Conservation (phyloP, 345 rosid genomes). For the Hibiscus trionum region DNA sequence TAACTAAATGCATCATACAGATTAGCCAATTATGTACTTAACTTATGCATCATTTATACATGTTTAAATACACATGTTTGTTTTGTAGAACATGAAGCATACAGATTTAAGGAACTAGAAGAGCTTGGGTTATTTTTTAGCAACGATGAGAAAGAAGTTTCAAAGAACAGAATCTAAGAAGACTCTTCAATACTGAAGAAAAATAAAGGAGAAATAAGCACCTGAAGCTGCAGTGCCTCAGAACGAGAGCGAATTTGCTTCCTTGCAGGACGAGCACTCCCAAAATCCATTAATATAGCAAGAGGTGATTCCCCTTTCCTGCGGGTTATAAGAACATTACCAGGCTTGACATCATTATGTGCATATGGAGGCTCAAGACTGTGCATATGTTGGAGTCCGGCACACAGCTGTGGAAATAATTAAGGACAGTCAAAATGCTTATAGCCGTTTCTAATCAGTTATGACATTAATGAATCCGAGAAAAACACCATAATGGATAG, state of each 20-base stretch:
- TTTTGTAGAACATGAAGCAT: background rate
- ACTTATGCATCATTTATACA: background rate
- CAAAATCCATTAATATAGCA: conserved; percentile 96
- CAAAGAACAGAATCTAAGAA: background rate
- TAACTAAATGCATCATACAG: background rate
- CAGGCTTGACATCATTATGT: conserved; percentile 98
- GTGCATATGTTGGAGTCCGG: conserved; percentile 96
- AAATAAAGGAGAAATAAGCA: conserved; percentile 19
- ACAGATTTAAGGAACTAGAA: background rate
- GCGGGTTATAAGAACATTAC: conserved; percentile 67
- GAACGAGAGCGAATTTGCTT: conserved; percentile 80
- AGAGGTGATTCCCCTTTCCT: conserved; percentile 81
- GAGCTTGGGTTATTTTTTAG: background rate
- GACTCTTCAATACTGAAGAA: background rate
- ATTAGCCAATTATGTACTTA: background rate
- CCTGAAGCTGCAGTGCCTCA: conserved; percentile 95
- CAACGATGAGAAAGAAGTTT: background rate
- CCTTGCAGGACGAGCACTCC: conserved; percentile 84
- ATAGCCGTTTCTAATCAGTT: background rate
- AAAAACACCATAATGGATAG: background rate
- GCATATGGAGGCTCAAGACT: conserved; percentile 86
- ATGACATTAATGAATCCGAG: background rate
- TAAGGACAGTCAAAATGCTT: conserved; percentile 12
- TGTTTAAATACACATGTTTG: background rate
- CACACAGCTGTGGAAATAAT: conserved; percentile 63